Conservation (phyloP, 768 basidiomycete species). For the Mycena epipterygia region DNA sequence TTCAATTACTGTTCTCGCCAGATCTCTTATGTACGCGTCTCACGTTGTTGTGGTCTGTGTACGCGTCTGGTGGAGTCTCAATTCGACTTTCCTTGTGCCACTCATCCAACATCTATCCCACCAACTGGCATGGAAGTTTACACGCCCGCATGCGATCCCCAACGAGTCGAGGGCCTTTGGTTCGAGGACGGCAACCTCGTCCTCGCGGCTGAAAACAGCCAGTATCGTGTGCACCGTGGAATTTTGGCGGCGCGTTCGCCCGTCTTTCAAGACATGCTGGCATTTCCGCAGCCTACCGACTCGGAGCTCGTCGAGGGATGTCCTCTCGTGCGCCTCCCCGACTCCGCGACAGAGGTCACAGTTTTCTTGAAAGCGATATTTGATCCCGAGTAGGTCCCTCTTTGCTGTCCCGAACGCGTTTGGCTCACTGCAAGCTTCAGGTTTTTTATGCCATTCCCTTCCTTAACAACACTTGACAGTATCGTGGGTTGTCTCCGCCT, state of each 20-base stretch:
- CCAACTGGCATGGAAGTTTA: constrained; percentile 9
- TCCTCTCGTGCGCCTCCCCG: constrained; percentile 22
- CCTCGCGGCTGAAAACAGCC: constrained; percentile 25
- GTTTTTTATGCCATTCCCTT: constrained; percentile 15
- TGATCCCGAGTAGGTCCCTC: constrained; percentile 19
- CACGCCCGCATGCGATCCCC: background rate
- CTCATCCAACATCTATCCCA: constrained; percentile 38
- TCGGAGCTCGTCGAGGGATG: constrained; percentile 26
- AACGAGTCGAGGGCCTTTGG: constrained; percentile 21
- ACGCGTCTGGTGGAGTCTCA: constrained; percentile 9
- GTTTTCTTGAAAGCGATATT: constrained; percentile 30
- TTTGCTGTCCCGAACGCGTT: too few relatives aligned
- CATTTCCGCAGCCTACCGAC: constrained; percentile 21
- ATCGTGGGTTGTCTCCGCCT: constrained; percentile 19
- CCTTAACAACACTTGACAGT: background rate
- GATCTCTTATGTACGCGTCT: too few relatives aligned
- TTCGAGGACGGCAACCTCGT: constrained; percentile 44
- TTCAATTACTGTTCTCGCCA: too few relatives aligned
- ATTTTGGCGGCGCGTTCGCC: constrained; percentile 28
- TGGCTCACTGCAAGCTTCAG: too few relatives aligned
- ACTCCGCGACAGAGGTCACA: constrained; percentile 21
- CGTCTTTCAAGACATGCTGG: constrained; percentile 33
- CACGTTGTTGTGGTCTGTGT: constrained; percentile 9
- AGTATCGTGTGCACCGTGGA: constrained; percentile 28
- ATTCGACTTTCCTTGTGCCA: constrained; percentile 40